Base-by-base conservation (phyloP, 2,329 filamentous ascomycete species). In the Colletotrichum siamense region DNA sequence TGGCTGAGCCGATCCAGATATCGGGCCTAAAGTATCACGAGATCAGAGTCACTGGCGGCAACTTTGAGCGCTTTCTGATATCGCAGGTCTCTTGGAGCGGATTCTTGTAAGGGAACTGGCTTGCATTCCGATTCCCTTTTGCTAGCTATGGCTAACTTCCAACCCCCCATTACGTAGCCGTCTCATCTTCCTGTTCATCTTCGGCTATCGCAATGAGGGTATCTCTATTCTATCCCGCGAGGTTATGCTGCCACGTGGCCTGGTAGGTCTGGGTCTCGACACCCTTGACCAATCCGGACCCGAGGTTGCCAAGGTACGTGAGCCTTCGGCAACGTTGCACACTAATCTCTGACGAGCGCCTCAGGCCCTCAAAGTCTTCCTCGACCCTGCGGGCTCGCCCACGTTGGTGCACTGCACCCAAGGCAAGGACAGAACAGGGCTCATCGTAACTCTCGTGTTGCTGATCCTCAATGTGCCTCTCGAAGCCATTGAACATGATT, bases 321-420 rank as follows among this genome's bases (percentile, higher is more conserved):
- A 49, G 44, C 44, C 44, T 49, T 49, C 69, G n/a, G 34, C 18
- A 15, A 34, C n/a, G 32, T 22, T 16, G 12, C 8, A 28, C n/a
- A 5, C 8, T 8, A 16, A 24, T 57, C 28, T 16, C 44, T 67
- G 2, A 77, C 28, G 7, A 30, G 10, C 34, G 8, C n/a, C 28
- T 55, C 66, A 88, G 80, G 85, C 90, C 32, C 89, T 93, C 49
- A 84, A 86, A 9, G 83, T 90, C 8, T 83, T 92, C 28, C 84
- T 88, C 12, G 82, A 88, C 2, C 82, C 86, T 0, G 34, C 64
- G 18, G 88, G 88, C 18, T 92, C 92, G 78, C 95, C 95, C 0
- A 84, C 93, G 1, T 82, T 98, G 9, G 86, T 97, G 4, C 95
- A 98, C 84, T 98, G 96, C 84, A 97, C 95, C 1, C 95, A 98